Percentiles rank a stretch among this genome's conserved stretches.
phyloP scores from a whole-genome alignment of 495 filamentous ascomycete genomes.

The Ramalina intermedia region DNA sequence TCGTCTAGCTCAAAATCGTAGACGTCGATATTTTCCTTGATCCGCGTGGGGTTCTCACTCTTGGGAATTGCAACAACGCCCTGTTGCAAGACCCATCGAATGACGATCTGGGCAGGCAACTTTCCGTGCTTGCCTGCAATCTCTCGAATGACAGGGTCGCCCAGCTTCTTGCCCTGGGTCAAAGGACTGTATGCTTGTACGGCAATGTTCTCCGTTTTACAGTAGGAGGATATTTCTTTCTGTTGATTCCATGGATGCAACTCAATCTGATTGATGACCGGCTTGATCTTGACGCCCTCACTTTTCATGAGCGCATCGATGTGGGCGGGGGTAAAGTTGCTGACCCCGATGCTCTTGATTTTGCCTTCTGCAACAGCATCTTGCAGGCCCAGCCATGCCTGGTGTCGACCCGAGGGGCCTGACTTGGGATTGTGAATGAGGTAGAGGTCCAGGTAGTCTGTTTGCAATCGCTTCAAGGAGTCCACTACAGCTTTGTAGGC shows the following conservation, averaged over 20 bases:
- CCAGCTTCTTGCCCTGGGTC: constrained; percentile 18
- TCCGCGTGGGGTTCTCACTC: constrained; percentile 30
- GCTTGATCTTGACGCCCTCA: constrained; percentile 39
- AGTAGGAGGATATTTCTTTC: constrained; percentile 29
- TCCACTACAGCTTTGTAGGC: constrained; percentile 29
- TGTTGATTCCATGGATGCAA: constrained; percentile 51
- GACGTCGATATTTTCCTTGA: constrained; percentile 32
- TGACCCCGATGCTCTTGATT: constrained; percentile 48
- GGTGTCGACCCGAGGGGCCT: constrained; percentile 18
- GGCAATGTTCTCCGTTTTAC: constrained; percentile 34
- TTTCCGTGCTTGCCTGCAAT: constrained; percentile 21
- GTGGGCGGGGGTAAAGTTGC: constrained; percentile 34
- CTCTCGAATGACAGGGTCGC: constrained; percentile 15
- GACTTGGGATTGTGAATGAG: constrained; percentile 49
- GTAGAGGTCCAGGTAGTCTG: constrained; percentile 51
- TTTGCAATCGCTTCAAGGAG: constrained; percentile 34
- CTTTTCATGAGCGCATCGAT: background rate
- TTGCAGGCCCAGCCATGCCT: constrained; percentile 49
- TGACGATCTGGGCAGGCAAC: constrained; percentile 25
- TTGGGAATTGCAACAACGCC: constrained; percentile 37
- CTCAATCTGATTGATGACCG: constrained; percentile 85
- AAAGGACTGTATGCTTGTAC: constrained; percentile 45
- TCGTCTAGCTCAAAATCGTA: constrained; percentile 30
- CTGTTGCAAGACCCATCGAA: constrained; percentile 31
- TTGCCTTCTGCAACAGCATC: constrained; percentile 50